Evolutionary conservation across 1,284 basidiomycete species (phyloP).

Genomic region (Quambalaria eucalypti): DNA sequence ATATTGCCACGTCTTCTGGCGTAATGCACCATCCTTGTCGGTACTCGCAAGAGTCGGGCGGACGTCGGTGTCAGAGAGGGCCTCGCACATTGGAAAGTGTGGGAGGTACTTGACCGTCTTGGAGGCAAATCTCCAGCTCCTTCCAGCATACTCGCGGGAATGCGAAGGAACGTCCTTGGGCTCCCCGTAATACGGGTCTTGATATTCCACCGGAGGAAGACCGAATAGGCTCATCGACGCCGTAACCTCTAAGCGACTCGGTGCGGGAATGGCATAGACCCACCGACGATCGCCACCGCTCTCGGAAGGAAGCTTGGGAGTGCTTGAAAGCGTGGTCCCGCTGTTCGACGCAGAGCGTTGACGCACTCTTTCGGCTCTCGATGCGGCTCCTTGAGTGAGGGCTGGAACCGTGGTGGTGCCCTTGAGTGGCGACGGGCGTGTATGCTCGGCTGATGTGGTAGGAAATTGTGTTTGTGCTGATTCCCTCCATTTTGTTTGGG

Average conservation of each 20-base stretch:
- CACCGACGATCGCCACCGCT: not conserved
- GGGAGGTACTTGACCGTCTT: constrained; percentile 39
- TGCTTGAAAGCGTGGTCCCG: not conserved
- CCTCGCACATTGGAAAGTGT: constrained; percentile 33
- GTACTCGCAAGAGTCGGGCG: too few species aligned
- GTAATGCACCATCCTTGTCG: not conserved
- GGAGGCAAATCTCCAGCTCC: constrained; percentile 61
- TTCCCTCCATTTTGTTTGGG: not conserved
- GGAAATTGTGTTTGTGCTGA: not conserved
- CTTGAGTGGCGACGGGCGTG: not conserved
- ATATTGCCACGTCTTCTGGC: constrained; percentile 28
- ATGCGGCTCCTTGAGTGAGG: not conserved
- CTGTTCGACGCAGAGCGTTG: not conserved
- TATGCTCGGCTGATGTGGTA: not conserved
- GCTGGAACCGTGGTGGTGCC: not conserved
- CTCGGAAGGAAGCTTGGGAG: not conserved
- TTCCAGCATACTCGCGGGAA: constrained; percentile 69
- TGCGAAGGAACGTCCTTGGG: constrained; percentile 61
- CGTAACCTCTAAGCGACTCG: constrained; percentile 55
- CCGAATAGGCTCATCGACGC: constrained; percentile 54
- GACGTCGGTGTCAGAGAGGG: constrained; percentile 7
- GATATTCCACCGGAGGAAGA: constrained; percentile 62
- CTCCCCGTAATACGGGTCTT: constrained; percentile 68
- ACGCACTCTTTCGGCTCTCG: too few species aligned
- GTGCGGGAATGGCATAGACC: constrained; percentile 52